Evolutionary conservation across 169 alveolate genomes (phyloP).

Genomic region (Eimeria sp.): DNA sequence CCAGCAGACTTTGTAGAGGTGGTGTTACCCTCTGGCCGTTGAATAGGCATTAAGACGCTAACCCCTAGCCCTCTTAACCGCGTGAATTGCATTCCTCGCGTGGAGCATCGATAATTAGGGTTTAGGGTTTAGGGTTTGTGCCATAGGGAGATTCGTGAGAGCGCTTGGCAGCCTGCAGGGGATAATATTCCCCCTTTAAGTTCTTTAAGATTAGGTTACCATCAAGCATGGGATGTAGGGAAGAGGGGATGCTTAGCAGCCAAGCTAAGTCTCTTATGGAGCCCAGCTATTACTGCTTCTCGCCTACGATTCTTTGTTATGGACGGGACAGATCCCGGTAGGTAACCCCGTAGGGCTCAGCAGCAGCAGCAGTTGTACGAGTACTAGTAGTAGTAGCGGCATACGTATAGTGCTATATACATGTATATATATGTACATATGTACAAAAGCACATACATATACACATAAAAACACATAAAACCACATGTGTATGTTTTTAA

Average conservation of each 20-base stretch:
- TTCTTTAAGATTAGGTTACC: conserved; percentile 85
- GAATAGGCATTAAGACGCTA: background rate
- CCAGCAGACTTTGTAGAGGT: background rate
- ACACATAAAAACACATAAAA: background rate
- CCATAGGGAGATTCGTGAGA: conserved; percentile 80
- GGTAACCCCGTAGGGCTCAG: background rate
- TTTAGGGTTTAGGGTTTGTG: background rate
- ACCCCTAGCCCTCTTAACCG: background rate
- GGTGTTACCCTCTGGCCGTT: too few species aligned
- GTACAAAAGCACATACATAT: background rate
- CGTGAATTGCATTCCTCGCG: background rate
- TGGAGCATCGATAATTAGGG: too few species aligned
- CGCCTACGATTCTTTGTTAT: conserved; percentile 86
- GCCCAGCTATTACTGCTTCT: conserved; percentile 82
- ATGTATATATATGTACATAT: background rate
- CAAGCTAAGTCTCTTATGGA: conserved; percentile 86
- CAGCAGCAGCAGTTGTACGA: background rate
- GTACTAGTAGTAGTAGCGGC: background rate
- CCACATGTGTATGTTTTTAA: background rate
- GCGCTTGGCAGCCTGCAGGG: conserved; percentile 87
- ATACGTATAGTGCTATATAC: too few species aligned
- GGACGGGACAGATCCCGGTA: conserved; percentile 89
- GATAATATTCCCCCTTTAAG: conserved; percentile 84
- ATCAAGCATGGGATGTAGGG: conserved; percentile 89
- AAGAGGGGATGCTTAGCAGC: conserved; percentile 88